Conservation (phyloP, 1,284 basidiomycete species). For the Trametes hirsuta region DNA sequence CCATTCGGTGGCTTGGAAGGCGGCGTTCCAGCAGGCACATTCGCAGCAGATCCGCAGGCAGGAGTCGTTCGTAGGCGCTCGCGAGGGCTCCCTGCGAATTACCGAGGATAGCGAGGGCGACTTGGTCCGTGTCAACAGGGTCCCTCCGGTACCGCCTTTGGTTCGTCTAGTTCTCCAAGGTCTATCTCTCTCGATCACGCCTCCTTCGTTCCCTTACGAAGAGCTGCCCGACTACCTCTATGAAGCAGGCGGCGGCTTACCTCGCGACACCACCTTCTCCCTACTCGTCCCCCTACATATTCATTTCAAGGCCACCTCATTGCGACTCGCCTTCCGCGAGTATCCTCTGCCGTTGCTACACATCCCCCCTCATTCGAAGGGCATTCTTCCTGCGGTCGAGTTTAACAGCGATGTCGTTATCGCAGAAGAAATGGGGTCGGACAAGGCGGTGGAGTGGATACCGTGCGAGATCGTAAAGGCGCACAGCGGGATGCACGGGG, state of each 20-base stretch:
- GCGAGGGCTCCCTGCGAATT: conserved; percentile 15
- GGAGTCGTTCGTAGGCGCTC: conserved; percentile 16
- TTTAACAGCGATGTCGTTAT: conserved; percentile 86
- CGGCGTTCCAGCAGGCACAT: conserved; percentile 26
- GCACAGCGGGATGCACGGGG: conserved; percentile 55
- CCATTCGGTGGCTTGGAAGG: conserved; percentile 80
- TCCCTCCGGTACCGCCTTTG: conserved; percentile 66
- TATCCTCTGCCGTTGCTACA: conserved; percentile 74
- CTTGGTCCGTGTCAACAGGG: conserved; percentile 40
- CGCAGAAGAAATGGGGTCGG: conserved; percentile 86
- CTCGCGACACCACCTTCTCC: conserved; percentile 74
- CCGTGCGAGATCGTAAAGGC: conserved; percentile 64
- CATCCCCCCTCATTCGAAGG: conserved; percentile 51
- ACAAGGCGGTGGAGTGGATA: conserved; percentile 75
- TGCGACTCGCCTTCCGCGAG: conserved; percentile 77
- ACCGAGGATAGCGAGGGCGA: conserved; percentile 25
- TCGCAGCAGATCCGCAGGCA: conserved; percentile 24
- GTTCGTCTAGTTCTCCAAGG: conserved; percentile 71
- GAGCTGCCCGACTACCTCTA: conserved; percentile 72
- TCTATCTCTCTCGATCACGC: conserved; percentile 60
- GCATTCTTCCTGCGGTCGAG: conserved; percentile 52
- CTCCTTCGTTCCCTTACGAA: conserved; percentile 65
- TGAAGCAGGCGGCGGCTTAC: conserved; percentile 73
- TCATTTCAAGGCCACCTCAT: conserved; percentile 66
- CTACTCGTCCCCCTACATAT: conserved; percentile 87